Percentiles rank a stretch among this genome's conserved stretches.
These are phyloP conservation scores for Fusarium musae DNA, from an alignment of 2,329 filamentous ascomycete genomes.

Conservation along the genomic window DNA sequence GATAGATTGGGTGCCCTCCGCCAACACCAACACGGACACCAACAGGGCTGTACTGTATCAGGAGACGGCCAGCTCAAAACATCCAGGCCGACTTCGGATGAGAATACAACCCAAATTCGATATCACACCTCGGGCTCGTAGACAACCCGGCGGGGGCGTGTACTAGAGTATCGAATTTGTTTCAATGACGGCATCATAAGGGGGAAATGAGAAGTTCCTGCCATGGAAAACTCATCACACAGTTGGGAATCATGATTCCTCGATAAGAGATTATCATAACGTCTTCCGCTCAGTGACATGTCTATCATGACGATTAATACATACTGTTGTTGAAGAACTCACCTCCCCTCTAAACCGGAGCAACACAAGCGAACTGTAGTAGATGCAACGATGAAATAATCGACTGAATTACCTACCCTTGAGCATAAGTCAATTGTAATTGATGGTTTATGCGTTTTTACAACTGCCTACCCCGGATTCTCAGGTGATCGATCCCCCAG, in stretches of 20 bases:
- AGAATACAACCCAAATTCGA: background rate
- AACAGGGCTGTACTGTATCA: constrained; percentile 8
- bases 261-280: constrained; percentile 1
- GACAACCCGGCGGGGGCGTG: background rate
- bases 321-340: background rate
- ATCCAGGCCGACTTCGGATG: constrained; percentile 8
- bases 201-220: constrained; percentile 5
- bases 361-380: background rate
- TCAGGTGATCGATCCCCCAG: constrained; percentile 16
- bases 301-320: background rate
- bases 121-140: constrained; percentile 1
- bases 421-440: background rate
- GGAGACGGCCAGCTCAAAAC: constrained; percentile 12
- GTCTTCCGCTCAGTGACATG: constrained; percentile 16
- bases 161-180: background rate
- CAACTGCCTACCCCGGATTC: constrained; percentile 11
- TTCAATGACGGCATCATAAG: constrained; percentile 23
- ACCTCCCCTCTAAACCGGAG: background rate
- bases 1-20: constrained; percentile 7
- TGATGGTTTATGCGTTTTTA: constrained; percentile 6
- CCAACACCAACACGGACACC: background rate
- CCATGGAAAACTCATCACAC: background rate
- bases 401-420: background rate
- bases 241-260: constrained; percentile 15
- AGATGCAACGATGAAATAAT: background rate